Evolutionary conservation across 2,329 filamentous ascomycete species (phyloP), one percentile per base, ranked within the genome.

Genomic region (Arachnopeziza araneosa): DNA sequence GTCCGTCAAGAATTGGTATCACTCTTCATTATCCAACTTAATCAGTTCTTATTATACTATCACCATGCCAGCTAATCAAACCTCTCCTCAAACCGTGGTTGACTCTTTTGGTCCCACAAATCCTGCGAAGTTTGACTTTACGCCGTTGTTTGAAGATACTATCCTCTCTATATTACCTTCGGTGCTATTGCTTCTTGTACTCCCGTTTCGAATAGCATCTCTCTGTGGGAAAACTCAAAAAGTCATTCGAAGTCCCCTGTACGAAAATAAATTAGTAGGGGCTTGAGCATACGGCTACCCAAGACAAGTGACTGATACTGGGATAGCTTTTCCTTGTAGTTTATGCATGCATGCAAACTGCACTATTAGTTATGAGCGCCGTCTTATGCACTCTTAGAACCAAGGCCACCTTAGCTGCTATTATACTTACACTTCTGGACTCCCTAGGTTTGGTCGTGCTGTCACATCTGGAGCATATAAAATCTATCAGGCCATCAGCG

Each of bases 301-400:
- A 30, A 9, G 9, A 4, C 5, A 30, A 30, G 9, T 24, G 22
- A 55, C 54, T 55, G 23, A 58, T 52, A 4, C 4, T n/a, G 2
- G 32, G 49, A 19, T 52, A 77, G 65, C 57, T 77, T 2, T 67
- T 74, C 30, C 59, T 69, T 21, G 53, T 60, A 2, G 62, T 63
- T 0, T 68, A 66, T 58, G 56, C 64, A 3, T 61, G 57, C 24
- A 60, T 69, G 54, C 62, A 69, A 26, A 61, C 60, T 7, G 60
- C 52, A 17, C 44, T 66, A 32, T 49, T 68, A 6, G 44, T 64
- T 22, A 56, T 67, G 21, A 57, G 58, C 50, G 52, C 59, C 54
- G 63, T 9, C 4, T 30, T 30, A 30, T 30, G 5, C 26, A 30
- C 26, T 30, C 4, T 30, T 9, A 30, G 26, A 30, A 30, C 26